Percentiles rank a stretch among this genome's conserved stretches.
These are phyloP conservation scores for Cercophora samala DNA, from an alignment of 495 filamentous ascomycete genomes.

Conservation along the genomic window DNA sequence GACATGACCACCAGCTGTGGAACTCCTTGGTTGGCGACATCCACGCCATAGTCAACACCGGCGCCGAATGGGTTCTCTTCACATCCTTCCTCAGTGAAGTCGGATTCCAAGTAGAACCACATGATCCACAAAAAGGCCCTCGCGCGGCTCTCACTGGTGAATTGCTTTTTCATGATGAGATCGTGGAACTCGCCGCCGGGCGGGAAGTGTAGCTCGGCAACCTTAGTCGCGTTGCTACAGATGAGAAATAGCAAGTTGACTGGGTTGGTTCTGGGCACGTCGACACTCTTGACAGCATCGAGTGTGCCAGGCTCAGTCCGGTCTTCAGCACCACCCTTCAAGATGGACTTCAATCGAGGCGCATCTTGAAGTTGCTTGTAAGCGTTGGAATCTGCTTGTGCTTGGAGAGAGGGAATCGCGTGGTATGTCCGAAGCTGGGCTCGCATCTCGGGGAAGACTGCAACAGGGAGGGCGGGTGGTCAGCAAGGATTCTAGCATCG, in stretches of 20 bases:
- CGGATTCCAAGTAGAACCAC: conserved; percentile 99
- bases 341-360: conserved; percentile 90
- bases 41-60: conserved; percentile 60
- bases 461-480: conserved; percentile 8
- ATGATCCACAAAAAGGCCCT: conserved; percentile 94
- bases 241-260: conserved; percentile 97
- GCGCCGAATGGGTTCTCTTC: conserved; percentile 85
- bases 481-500: not conserved
- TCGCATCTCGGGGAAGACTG: conserved; percentile 99
- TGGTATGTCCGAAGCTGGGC: conserved; percentile 97
- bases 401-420: conserved; percentile 93
- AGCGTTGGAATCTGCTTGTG: conserved; percentile 87
- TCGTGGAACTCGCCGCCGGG: conserved; percentile 89
- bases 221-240: conserved; percentile 82
- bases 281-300: conserved; percentile 67
- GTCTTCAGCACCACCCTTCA: conserved; percentile 96
- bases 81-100: conserved; percentile 80
- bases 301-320: conserved; percentile 79
- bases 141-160: conserved; percentile 80
- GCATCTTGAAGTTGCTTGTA: conserved; percentile 99
- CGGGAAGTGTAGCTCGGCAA: conserved; percentile 90
- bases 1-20: conserved; percentile 75
- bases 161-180: conserved; percentile 82
- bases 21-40: conserved; percentile 72
- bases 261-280: conserved; percentile 84